These are phyloP conservation scores for Akanthomyces lecanii DNA, from an alignment of 2,329 filamentous ascomycete species.

Conservation along the genomic window DNA sequence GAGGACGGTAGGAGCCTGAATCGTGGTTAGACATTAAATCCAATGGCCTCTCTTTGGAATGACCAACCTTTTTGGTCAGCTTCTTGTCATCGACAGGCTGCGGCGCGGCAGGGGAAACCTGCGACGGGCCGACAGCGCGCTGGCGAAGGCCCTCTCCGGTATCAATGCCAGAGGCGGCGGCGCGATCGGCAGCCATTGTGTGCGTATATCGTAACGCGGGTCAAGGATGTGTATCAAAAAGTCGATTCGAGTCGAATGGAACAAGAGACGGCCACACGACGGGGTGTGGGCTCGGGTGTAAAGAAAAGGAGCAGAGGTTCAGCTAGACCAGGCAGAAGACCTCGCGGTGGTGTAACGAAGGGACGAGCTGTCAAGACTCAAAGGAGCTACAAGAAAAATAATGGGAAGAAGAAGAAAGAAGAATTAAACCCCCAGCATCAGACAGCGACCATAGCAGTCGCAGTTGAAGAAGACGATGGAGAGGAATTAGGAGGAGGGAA, in stretches of 20 bases:
- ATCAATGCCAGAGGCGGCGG: slow-evolving; percentile 58
- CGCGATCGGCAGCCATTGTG: slow-evolving; percentile 52
- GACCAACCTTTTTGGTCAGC: slow-evolving; percentile 50
- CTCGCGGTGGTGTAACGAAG: slow-evolving; percentile 26
- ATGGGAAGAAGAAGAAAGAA: slow-evolving; percentile 22
- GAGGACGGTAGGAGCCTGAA: slow-evolving; percentile 54
- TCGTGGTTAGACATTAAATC: background rate
- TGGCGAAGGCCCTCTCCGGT: slow-evolving; percentile 53
- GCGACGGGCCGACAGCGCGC: slow-evolving; percentile 42
- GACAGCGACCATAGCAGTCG: slow-evolving; percentile 20
- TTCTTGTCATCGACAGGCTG: slow-evolving; percentile 54
- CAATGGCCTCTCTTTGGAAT: background rate
- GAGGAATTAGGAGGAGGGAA: background rate
- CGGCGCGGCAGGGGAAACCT: slow-evolving; percentile 33
- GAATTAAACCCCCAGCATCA: slow-evolving; percentile 16
- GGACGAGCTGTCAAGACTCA: slow-evolving; percentile 36
- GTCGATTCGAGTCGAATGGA: slow-evolving; percentile 9
- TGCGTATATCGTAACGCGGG: background rate
- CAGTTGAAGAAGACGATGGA: slow-evolving; percentile 12
- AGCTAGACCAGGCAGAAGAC: slow-evolving; percentile 22
- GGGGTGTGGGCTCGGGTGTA: slow-evolving; percentile 1
- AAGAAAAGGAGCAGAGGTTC: slow-evolving; percentile 15
- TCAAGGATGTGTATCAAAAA: background rate
- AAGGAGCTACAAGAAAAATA: slow-evolving; percentile 17
- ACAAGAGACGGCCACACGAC: background rate